Conservation (phyloP, 2,329 filamentous ascomycete species). For the Exophiala oligosperma region DNA sequence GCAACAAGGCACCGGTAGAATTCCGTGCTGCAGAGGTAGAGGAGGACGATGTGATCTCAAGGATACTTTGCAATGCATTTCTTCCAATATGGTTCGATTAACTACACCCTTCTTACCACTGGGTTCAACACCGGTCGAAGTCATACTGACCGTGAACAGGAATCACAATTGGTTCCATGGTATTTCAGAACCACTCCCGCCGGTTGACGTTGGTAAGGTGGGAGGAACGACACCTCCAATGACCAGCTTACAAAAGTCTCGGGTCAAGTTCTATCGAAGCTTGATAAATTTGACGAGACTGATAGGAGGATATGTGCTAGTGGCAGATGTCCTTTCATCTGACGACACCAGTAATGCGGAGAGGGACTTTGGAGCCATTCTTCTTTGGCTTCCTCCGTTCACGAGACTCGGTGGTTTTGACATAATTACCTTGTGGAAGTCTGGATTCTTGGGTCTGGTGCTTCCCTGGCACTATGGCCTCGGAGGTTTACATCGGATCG, state of each 20-base stretch:
- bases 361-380: conserved; percentile 14
- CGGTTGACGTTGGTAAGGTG: conserved; percentile 10
- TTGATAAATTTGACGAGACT: conserved; percentile 13
- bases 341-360: not conserved
- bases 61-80: conserved; percentile 23
- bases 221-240: conserved; percentile 5
- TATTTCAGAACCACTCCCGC: conserved; percentile 9
- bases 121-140: not conserved
- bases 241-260: conserved; percentile 12
- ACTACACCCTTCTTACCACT: not conserved
- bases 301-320: conserved; percentile 12
- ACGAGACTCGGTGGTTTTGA: conserved; percentile 11
- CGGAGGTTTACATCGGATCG: conserved; percentile 16
- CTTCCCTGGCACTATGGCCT: conserved; percentile 21
- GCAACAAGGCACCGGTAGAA: not conserved
- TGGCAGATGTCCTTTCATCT: conserved; percentile 9
- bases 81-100: conserved; percentile 19
- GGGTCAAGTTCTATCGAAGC: conserved; percentile 18
- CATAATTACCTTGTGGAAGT: conserved; percentile 9
- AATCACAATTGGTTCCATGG: conserved; percentile 25
- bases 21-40: conserved; percentile 11
- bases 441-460: conserved; percentile 14
- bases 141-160: conserved; percentile 8
- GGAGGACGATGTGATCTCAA: conserved; percentile 19
- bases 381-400: conserved; percentile 18